Conservation (phyloP, 192 early-diverging fungal species). For the Geranomyces variabilis region DNA sequence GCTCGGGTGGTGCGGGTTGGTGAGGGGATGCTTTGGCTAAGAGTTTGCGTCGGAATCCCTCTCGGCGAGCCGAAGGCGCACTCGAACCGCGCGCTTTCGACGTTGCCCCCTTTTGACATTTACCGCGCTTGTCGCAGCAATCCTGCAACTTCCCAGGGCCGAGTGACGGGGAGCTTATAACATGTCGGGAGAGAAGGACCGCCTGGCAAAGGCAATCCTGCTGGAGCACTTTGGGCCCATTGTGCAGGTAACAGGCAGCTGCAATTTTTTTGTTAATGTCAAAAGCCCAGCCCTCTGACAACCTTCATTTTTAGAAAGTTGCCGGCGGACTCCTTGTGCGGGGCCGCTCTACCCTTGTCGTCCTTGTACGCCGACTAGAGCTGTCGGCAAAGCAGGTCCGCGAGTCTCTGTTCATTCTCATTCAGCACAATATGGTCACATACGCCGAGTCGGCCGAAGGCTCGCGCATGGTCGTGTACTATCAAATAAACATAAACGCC, state of each 20-base stretch:
- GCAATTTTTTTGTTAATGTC: background rate
- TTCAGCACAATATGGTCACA: slow-evolving; percentile 82
- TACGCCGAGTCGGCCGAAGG: slow-evolving; percentile 71
- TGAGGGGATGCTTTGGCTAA: too few relatives aligned
- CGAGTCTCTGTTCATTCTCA: slow-evolving; percentile 77
- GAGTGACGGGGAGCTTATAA: background rate
- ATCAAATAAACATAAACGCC: slow-evolving; percentile 57
- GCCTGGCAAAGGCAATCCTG: slow-evolving; percentile 53
- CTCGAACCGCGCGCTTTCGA: too few relatives aligned
- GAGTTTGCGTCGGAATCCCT: too few relatives aligned
- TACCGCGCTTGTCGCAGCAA: too few relatives aligned
- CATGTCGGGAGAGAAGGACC: slow-evolving; percentile 25
- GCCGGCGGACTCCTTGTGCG: slow-evolving; percentile 58
- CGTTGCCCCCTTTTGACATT: too few relatives aligned
- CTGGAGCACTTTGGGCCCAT: slow-evolving; percentile 79
- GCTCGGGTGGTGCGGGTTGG: background rate
- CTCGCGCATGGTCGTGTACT: slow-evolving; percentile 66
- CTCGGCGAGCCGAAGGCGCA: too few relatives aligned
- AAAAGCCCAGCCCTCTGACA: background rate
- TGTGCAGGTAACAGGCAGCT: slow-evolving; percentile 52
- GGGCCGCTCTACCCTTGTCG: slow-evolving; percentile 68
- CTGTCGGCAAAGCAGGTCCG: slow-evolving; percentile 60
- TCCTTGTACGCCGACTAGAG: slow-evolving; percentile 54
- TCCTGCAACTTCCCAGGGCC: too few relatives aligned
- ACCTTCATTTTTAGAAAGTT: slow-evolving; percentile 55